Evolutionary conservation across 169 alveolate species (phyloP), one percentile per base, ranked within the genome.

Genomic region (Plasmodium relictum): DNA sequence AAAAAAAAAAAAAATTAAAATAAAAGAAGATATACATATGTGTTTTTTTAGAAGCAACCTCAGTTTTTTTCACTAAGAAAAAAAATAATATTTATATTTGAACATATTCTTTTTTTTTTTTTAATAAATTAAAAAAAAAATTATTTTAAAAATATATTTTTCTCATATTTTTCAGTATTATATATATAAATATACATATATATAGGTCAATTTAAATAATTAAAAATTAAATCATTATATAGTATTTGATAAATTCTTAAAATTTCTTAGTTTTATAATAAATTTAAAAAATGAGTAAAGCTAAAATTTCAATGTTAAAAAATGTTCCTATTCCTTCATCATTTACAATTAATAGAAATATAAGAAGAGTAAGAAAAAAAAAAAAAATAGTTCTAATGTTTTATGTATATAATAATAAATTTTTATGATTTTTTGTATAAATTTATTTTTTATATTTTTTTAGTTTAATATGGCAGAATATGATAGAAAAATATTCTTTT

Each of bases 401-500:
- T 4, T 18, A 20, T 16, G 18, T 20, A 58, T 58, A 58, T 6
- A 58, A n/a, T 1, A 9, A 58, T 58, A 58, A n/a, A 58, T 58
- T n/a, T 16, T 14, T 56, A 12, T 56, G 20, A 56, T 14, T 56
- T 56, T 56, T 56, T 56, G 16, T 56, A 10, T 12, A n/a, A n/a
- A n/a, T 56, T 56, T 56, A 6, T 16, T 58, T 58, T 58, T 58
- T 72, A 1, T n/a, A 4, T n/a, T n/a, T 18, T 72, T 72, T 52
- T 18, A 85, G 91, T 85, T 85, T 39, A 85, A 85, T 18, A 85
- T 85, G 91, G 91, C 86, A 22, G 91, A 85, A 85, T 41, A 85
- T 41, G 91, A 85, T 54, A 42, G 91, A 48, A 85, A 68, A 50
- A 70, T 70, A 16, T 85, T 85, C 50, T 85, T 70, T 69, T 69